A percentile compares a stretch with the other conserved stretches of the same genome.
Evolutionary conservation across 2,329 filamentous ascomycete species (phyloP).

Genomic region (Ceratocystis albifundus): DNA sequence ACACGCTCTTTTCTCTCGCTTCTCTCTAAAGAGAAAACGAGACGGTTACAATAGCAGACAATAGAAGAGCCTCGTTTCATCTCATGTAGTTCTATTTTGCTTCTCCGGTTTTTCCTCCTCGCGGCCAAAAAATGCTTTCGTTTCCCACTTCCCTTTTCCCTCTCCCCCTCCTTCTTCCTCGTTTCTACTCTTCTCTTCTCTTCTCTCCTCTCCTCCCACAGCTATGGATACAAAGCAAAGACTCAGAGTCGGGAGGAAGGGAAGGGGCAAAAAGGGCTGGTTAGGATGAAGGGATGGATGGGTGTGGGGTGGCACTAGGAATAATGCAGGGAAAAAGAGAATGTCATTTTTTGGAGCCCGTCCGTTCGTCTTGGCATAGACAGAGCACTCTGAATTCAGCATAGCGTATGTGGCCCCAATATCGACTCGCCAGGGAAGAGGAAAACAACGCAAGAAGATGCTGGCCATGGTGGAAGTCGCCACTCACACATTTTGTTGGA

Average conservation of each 20-base stretch:
- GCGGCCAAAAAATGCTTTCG: not conserved
- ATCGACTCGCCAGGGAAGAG: not conserved
- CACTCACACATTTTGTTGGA: not conserved
- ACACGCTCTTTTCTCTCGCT: conserved; percentile 1
- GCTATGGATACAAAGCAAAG: conserved; percentile 1
- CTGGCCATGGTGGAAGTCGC: not conserved
- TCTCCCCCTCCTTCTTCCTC: not conserved
- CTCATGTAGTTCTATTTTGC: not conserved
- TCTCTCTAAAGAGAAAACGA: conserved; percentile 9
- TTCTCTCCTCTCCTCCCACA: conserved; percentile 4
- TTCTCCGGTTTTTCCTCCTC: not conserved
- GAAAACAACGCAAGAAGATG: not conserved
- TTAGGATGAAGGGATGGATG: not conserved
- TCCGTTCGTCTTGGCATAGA: conserved; percentile 7
- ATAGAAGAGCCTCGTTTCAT: not conserved
- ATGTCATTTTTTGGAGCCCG: conserved; percentile 9
- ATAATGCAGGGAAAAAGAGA: not conserved
- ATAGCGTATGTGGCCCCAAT: not conserved
- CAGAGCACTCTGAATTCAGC: not conserved
- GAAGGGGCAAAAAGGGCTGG: not conserved
- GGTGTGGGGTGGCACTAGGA: not conserved
- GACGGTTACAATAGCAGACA: not conserved
- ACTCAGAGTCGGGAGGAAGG: not conserved
- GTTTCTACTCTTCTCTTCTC: conserved; percentile 2
- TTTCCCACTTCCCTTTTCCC: not conserved